Evolutionary conservation across 2,329 filamentous ascomycete genomes (phyloP).

Genomic region (Scedosporium minutisporum): DNA sequence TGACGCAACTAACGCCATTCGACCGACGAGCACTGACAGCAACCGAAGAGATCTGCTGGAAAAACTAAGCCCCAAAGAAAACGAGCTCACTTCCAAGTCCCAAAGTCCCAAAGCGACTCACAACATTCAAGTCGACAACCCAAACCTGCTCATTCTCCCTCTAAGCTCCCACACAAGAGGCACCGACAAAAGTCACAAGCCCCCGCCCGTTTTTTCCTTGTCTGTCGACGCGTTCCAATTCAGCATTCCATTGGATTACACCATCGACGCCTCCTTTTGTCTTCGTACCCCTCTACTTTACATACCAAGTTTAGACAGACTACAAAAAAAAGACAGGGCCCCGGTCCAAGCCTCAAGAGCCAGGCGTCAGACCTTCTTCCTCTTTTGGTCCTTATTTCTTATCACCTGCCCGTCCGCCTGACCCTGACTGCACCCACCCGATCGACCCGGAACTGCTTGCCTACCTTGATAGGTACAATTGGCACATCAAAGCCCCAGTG

Average conservation of each 20-base stretch:
- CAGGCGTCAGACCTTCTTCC: neutral
- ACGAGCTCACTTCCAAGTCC: neutral
- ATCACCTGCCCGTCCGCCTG: neutral
- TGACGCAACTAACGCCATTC: slow-evolving; percentile 5
- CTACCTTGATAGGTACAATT: neutral
- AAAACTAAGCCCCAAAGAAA: neutral
- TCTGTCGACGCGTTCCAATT: neutral
- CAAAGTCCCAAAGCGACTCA: neutral
- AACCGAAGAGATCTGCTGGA: neutral
- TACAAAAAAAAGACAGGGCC: neutral
- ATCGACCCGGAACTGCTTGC: neutral
- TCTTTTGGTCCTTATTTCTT: neutral
- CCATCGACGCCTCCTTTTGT: neutral
- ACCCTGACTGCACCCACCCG: neutral
- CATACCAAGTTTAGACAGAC: neutral
- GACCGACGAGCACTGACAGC: neutral
- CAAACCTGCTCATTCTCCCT: too few species aligned
- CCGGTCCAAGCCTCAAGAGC: neutral
- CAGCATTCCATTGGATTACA: neutral
- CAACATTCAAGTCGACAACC: neutral
- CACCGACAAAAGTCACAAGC: too few species aligned
- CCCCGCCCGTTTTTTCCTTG: neutral
- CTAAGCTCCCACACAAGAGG: too few species aligned
- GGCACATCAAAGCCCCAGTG: neutral
- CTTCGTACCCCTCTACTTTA: neutral